phyloP scores from a whole-genome alignment of 2,329 filamentous ascomycete species.

The Ophiocordyceps camponoti-leonardi region DNA sequence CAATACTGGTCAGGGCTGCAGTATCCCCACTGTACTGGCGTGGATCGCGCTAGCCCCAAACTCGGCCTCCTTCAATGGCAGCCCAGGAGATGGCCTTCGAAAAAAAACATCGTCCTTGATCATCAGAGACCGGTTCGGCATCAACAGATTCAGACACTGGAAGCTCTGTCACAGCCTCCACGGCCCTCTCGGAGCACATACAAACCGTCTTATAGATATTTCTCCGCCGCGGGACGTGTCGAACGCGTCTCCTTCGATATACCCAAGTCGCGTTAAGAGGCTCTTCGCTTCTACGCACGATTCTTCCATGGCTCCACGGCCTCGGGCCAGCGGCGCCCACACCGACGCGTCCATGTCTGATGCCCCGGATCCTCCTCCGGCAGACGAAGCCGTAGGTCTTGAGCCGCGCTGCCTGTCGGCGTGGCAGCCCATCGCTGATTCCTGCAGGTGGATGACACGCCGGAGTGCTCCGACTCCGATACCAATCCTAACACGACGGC shows the following conservation, averaged over 20 bases:
- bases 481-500: slow-evolving; percentile 54
- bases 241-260: slow-evolving; percentile 26
- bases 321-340: slow-evolving; percentile 34
- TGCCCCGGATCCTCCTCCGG: slow-evolving; percentile 27
- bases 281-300: slow-evolving; percentile 7
- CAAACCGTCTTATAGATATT: neutral
- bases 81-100: slow-evolving; percentile 11
- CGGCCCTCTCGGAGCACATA: neutral
- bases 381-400: slow-evolving; percentile 29
- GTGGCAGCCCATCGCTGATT: neutral
- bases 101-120: slow-evolving; percentile 15
- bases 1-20: neutral
- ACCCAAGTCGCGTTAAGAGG: slow-evolving; percentile 34
- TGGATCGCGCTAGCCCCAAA: slow-evolving; percentile 15
- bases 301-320: slow-evolving; percentile 36
- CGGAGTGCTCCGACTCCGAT: slow-evolving; percentile 49
- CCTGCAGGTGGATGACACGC: slow-evolving; percentile 43
- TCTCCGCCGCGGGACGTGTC: slow-evolving; percentile 3
- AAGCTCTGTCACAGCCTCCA: neutral
- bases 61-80: slow-evolving; percentile 14
- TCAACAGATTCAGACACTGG: neutral
- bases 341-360: slow-evolving; percentile 48
- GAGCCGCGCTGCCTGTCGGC: neutral
- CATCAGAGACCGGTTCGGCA: slow-evolving; percentile 3
- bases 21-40: neutral